phyloP scores from a whole-genome alignment of 208 protist genomes.

The Leishmania gerbilli region DNA sequence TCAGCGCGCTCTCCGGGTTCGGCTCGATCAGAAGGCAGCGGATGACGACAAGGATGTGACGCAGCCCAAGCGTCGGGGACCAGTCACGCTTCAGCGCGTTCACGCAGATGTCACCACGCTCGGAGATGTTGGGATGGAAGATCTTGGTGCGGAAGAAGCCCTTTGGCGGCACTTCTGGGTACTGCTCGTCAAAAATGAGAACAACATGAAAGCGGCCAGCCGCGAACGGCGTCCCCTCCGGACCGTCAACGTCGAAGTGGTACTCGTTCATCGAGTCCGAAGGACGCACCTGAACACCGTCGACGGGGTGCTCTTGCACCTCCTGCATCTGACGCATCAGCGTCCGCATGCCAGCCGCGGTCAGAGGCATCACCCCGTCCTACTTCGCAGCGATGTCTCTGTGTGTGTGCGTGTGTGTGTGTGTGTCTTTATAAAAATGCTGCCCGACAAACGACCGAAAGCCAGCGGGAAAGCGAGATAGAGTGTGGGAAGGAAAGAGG shows the following conservation, averaged over 20 bases:
- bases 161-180: slow-evolving; percentile 96
- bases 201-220: slow-evolving; percentile 93
- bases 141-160: slow-evolving; percentile 98
- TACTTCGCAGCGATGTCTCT: not conserved
- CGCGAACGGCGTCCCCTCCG: slow-evolving; percentile 96
- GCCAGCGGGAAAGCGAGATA: too few relatives aligned
- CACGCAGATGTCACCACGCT: slow-evolving; percentile 98
- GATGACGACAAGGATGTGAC: slow-evolving; percentile 96
- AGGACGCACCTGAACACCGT: slow-evolving; percentile 88
- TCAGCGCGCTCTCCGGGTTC: slow-evolving; percentile 98
- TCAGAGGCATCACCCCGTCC: slow-evolving; percentile 60
- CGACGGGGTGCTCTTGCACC: slow-evolving; percentile 70
- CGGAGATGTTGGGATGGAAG: slow-evolving; percentile 99
- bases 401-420: not conserved
- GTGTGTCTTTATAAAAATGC: not conserved
- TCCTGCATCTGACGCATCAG: slow-evolving; percentile 87
- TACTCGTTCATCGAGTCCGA: slow-evolving; percentile 94
- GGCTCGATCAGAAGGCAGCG: slow-evolving; percentile 98
- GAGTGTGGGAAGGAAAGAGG: not conserved
- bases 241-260: slow-evolving; percentile 93
- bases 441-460: not conserved
- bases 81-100: slow-evolving; percentile 99
- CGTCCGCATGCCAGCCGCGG: slow-evolving; percentile 75
- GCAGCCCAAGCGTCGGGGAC: slow-evolving; percentile 92
- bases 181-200: slow-evolving; percentile 93